Percentiles rank a stretch among this genome's conserved stretches.
phyloP scores from a whole-genome alignment of 306 rosid genomes.

The Abrus pulchellus region DNA sequence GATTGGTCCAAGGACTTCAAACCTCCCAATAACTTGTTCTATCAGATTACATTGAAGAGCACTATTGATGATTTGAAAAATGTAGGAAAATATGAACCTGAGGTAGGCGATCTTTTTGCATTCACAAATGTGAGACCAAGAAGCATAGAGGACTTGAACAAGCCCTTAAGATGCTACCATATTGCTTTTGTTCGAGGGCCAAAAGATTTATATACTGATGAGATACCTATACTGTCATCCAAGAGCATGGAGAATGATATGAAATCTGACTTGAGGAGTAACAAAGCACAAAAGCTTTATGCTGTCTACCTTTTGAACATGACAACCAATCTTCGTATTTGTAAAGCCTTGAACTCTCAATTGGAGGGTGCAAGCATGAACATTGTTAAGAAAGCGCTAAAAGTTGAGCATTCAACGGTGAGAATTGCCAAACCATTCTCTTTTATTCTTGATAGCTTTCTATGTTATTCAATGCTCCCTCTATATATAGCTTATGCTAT shows the following conservation, averaged over 20 bases:
- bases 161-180: slow-evolving; percentile 40
- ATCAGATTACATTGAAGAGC: too few species aligned
- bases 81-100: slow-evolving; percentile 50
- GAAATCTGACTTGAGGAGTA: neutral
- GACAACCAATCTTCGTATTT: slow-evolving; percentile 50
- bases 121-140: slow-evolving; percentile 55
- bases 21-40: too few species aligned
- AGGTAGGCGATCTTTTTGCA: slow-evolving; percentile 65
- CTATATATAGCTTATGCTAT: too few species aligned
- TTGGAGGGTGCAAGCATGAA: slow-evolving; percentile 32
- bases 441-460: too few species aligned
- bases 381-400: slow-evolving; percentile 51
- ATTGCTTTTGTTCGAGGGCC: slow-evolving; percentile 54
- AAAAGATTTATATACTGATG: neutral
- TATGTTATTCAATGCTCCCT: too few species aligned
- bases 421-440: slow-evolving; percentile 20
- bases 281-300: slow-evolving; percentile 30
- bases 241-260: neutral
- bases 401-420: slow-evolving; percentile 46
- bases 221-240: slow-evolving; percentile 29
- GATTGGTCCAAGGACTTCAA: too few species aligned
- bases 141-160: slow-evolving; percentile 53
- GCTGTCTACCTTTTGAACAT: slow-evolving; percentile 49
- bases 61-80: neutral
- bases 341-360: slow-evolving; percentile 46